Evolutionary conservation across 192 early-diverging fungal genomes (phyloP), one percentile per base, ranked within the genome.

Genomic region (Dissophora globulifera): DNA sequence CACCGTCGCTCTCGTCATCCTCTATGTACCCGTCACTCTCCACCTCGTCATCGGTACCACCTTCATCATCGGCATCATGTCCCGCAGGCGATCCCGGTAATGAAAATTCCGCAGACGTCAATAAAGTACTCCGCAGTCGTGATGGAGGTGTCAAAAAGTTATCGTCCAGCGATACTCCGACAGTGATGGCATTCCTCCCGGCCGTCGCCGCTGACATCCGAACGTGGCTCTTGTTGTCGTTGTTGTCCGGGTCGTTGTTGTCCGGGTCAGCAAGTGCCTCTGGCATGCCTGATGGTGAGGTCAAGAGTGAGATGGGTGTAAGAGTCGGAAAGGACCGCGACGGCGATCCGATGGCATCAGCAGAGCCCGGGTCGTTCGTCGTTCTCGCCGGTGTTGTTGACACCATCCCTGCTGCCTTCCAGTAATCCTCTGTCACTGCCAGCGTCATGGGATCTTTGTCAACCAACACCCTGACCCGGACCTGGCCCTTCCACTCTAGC

Each of bases 391-490:
- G n/a, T 3, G 43, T 13, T 5, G 52, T 57, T 16, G 45, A 50
- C 1, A 50, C 31, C 72, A 76, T 67, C 12, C 62, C 72, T 15
- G 72, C 63, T 17, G 72, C 63, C 20, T 40, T 66, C 72, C 72
- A 76, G 45, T 64, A 67, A 22, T 76, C 72, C 23, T 76, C 72
- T 8, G 72, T 76, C 20, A 76, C 63, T 1, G 72, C 72, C 43
- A 76, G 30, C 8, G 46, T 58, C 4, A 64, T 67, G 3, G 72
- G 63, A 27, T 76, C 63, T 32, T 67, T 76, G 49, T 76, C 63
- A 6, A 76, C 72, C 31, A 76, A 47, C 13, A 76, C 72, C 6
- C 64, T 62, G 2, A 76, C 72, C 0, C 64, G 50, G n/a, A 76
- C 72, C 29, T 66, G 56, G 5, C 72, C 72, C 19, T 67, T 49